Evolutionary conservation across 2,329 filamentous ascomycete species (phyloP).

Genomic region (Trichoderma koningiopsis): DNA sequence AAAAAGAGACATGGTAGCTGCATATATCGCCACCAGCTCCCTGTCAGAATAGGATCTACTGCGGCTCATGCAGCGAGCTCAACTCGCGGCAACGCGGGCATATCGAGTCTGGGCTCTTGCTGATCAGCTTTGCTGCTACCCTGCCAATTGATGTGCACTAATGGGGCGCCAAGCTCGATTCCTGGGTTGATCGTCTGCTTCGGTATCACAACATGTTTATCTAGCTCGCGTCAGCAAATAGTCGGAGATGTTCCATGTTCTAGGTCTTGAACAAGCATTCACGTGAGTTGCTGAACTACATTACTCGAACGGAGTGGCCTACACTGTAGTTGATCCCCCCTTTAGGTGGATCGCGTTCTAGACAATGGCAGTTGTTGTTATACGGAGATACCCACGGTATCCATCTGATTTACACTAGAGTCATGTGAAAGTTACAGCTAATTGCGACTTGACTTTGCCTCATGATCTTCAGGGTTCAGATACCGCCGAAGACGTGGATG

Average conservation of each 20-base stretch:
- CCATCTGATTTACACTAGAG: not conserved
- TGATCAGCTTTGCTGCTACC: slow-evolving; percentile 5
- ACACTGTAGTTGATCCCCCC: not conserved
- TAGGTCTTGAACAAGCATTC: not conserved
- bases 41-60: slow-evolving; percentile 13
- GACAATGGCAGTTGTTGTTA: not conserved
- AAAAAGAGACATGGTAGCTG: not conserved
- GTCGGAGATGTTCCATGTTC: not conserved
- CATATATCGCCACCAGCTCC: slow-evolving; percentile 18
- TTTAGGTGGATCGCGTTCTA: slow-evolving; percentile 1
- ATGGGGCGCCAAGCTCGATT: not conserved
- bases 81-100: not conserved
- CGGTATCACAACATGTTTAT: not conserved
- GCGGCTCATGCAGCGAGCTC: slow-evolving; percentile 3
- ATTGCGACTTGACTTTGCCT: not conserved
- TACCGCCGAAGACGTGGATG: not conserved
- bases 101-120: slow-evolving; percentile 6
- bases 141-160: not conserved
- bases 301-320: not conserved
- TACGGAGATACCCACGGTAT: not conserved
- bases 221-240: not conserved
- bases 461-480: not conserved
- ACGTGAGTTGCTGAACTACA: not conserved
- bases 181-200: not conserved
- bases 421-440: not conserved